Percentiles rank a stretch among this genome's conserved stretches.
Conservation (phyloP, 305 asterid species). For the Fraxinus velutina region DNA sequence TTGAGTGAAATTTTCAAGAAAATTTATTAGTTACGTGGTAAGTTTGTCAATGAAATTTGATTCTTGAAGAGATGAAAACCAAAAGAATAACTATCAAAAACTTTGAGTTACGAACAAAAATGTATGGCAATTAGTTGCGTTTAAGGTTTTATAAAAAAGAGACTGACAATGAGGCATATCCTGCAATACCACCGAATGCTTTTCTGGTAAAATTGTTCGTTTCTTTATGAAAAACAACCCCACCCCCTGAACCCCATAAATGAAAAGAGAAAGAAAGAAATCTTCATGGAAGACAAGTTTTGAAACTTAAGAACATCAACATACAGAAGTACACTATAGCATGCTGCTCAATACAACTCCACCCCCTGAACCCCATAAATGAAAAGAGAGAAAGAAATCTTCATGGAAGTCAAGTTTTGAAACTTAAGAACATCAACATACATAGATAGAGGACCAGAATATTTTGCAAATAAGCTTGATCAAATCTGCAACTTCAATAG, state of each 20-base stretch:
- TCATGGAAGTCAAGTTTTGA: not conserved
- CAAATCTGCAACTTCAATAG: conserved; percentile 83
- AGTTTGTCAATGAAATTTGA: not conserved
- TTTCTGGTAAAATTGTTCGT: not conserved
- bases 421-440: conserved; percentile 33
- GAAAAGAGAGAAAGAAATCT: not conserved
- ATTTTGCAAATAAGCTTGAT: conserved; percentile 96
- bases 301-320: conserved; percentile 23
- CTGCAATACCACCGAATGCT: not conserved
- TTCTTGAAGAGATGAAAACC: not conserved
- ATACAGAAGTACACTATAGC: conserved; percentile 34
- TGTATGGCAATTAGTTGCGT: not conserved
- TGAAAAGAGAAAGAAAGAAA: conserved; percentile 1
- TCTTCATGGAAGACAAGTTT: not conserved
- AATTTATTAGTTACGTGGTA: not conserved
- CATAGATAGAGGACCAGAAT: conserved; percentile 95
- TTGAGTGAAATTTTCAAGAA: not conserved
- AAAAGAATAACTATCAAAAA: not conserved
- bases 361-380: not conserved
- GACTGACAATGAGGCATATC: not conserved
- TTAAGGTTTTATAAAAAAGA: not conserved
- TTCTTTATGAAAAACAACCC: not conserved
- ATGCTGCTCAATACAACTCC: not conserved
- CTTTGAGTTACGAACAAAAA: not conserved
- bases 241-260: not conserved